A percentile compares a stretch with the other conserved stretches of the same genome.
These are phyloP conservation scores for Lactarius indigo DNA, from an alignment of 768 basidiomycete genomes.

Conservation along the genomic window DNA sequence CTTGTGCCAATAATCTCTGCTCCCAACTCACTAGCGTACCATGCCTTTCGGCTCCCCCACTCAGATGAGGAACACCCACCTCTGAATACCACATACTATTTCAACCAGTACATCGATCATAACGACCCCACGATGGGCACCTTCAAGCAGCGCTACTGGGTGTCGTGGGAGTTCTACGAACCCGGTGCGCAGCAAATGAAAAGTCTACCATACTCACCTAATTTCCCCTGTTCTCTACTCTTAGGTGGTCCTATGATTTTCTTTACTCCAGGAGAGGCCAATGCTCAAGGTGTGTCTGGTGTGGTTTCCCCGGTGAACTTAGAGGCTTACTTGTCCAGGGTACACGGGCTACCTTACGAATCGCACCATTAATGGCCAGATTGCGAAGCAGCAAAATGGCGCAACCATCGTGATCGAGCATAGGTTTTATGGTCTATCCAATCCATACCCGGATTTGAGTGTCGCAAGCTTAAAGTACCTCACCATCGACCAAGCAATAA, in stretches of 20 bases:
- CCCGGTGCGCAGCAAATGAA: constrained; percentile 25
- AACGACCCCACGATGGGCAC: constrained; percentile 59
- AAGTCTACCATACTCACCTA: background rate
- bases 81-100: constrained; percentile 43
- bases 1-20: background rate
- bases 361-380: constrained; percentile 55
- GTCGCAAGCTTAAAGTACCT: background rate
- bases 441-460: background rate
- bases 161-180: constrained; percentile 58
- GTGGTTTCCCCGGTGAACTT: background rate
- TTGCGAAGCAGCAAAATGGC: constrained; percentile 64
- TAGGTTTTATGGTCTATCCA: constrained; percentile 45
- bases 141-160: constrained; percentile 67
- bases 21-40: background rate
- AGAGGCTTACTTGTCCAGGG: constrained; percentile 17
- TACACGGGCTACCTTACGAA: constrained; percentile 59
- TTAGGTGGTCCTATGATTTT: constrained; percentile 56
- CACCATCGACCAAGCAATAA: background rate
- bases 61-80: constrained; percentile 34
- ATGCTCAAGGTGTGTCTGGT: constrained; percentile 42
- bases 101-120: constrained; percentile 54
- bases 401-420: constrained; percentile 66
- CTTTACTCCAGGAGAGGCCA: constrained; percentile 62
- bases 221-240: background rate
- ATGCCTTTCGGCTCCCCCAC: constrained; percentile 13